These are phyloP conservation scores for Eimeria brunetti DNA, from an alignment of 169 alveolate species.

Conservation along the genomic window DNA sequence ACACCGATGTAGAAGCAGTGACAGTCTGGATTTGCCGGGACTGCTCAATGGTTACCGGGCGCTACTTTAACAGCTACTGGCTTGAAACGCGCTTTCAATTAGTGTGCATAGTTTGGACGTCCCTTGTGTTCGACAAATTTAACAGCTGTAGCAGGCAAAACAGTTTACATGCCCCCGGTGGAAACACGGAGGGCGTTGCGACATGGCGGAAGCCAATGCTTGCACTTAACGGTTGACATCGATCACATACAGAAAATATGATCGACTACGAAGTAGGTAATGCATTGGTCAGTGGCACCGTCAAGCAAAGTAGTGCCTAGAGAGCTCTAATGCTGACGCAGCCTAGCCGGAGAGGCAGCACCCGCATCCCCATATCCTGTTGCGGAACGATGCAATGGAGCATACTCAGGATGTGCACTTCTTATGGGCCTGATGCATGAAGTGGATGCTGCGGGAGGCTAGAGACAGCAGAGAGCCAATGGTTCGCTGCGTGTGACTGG, in stretches of 20 bases:
- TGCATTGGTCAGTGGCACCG: neutral
- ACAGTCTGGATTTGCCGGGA: neutral
- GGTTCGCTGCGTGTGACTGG: neutral
- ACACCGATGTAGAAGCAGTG: neutral
- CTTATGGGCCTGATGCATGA: neutral
- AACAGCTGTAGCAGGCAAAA: neutral
- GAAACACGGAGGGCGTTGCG: neutral
- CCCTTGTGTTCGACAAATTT: neutral
- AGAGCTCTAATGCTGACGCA: neutral
- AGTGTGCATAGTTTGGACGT: neutral
- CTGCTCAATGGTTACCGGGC: neutral
- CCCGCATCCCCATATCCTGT: neutral
- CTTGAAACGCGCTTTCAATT: neutral
- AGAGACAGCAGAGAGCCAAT: neutral
- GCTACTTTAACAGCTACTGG: neutral
- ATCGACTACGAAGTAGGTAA: neutral
- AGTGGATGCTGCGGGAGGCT: neutral
- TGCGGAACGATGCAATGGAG: neutral
- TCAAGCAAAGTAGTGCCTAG: neutral
- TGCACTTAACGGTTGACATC: neutral
- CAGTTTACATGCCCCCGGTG: constrained; percentile 5
- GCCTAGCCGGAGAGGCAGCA: neutral
- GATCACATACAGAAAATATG: neutral
- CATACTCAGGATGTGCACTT: neutral
- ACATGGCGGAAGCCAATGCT: neutral